A percentile compares a stretch with the other conserved stretches of the same genome.
Conservation (phyloP, 805 yeast species). For the Blastobotrys attinorum region DNA sequence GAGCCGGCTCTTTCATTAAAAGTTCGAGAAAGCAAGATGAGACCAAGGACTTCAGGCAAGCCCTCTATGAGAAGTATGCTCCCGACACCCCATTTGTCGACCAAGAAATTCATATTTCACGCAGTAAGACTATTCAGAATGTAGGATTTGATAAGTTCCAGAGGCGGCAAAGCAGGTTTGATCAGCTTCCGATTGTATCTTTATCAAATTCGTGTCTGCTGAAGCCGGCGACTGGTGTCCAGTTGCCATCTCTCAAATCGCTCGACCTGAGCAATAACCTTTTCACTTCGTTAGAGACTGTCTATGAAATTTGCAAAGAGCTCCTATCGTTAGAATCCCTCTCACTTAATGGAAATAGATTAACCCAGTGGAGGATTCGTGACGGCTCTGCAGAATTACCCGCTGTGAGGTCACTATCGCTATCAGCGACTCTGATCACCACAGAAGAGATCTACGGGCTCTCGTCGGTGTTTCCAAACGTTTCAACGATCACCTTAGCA, state of each 20-base stretch:
- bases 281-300: conserved; percentile 33
- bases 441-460: conserved; percentile 8
- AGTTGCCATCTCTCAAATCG: neutral
- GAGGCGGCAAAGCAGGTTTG: conserved; percentile 40
- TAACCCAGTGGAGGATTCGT: conserved; percentile 10
- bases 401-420: conserved; percentile 12
- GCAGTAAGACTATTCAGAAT: conserved; percentile 50
- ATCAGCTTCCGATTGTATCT: conserved; percentile 40
- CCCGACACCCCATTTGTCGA: conserved; percentile 23
- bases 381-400: conserved; percentile 1
- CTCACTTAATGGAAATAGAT: conserved; percentile 39
- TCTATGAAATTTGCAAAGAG: conserved; percentile 32
- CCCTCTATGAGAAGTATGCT: conserved; percentile 44
- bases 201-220: conserved; percentile 38
- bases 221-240: conserved; percentile 5
- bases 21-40: conserved; percentile 31
- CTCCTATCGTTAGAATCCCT: conserved; percentile 36
- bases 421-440: conserved; percentile 16
- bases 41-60: conserved; percentile 35
- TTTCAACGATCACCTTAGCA: conserved; percentile 9
- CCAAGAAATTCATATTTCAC: conserved; percentile 37
- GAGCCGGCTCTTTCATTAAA: conserved; percentile 61
- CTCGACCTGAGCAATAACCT: conserved; percentile 60
- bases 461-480: conserved; percentile 31
- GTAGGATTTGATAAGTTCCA: conserved; percentile 58